Conservation (phyloP, 345 rosid genomes). For the Eucalyptus regnans region DNA sequence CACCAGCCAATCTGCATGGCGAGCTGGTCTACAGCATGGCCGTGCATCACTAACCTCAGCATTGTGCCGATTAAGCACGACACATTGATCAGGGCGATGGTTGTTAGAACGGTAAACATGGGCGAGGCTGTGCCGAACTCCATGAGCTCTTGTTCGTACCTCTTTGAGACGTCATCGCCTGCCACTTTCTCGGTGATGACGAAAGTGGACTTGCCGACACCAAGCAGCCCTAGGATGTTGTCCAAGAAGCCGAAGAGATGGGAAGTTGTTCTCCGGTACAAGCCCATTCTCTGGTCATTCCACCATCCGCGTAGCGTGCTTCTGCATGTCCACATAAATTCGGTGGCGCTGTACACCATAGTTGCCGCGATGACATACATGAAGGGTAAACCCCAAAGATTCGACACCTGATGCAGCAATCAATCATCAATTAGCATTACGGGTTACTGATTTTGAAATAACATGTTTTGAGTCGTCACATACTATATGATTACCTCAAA, state of each 20-base stretch:
- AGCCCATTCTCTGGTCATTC: conserved; percentile 25
- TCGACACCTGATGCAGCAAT: conserved; percentile 7
- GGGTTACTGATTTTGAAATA: not conserved
- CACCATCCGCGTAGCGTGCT: conserved; percentile 33
- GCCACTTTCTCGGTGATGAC: conserved; percentile 24
- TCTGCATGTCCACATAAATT: conserved; percentile 4
- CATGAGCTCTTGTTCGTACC: conserved; percentile 11
- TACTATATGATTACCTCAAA: not conserved
- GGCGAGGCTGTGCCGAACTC: conserved; percentile 33
- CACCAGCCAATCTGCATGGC: conserved; percentile 19
- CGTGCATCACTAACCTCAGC: not conserved
- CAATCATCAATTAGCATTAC: not conserved
- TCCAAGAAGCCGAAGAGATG: conserved; percentile 22
- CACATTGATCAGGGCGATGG: conserved; percentile 25
- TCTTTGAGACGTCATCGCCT: conserved; percentile 9
- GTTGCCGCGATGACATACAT: conserved; percentile 10
- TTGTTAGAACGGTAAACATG: conserved; percentile 24
- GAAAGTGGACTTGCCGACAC: conserved; percentile 14
- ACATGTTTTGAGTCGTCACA: not conserved
- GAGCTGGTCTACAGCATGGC: not conserved
- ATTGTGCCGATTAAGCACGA: conserved; percentile 7
- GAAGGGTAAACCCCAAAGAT: conserved; percentile 24
- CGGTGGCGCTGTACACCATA: conserved; percentile 6
- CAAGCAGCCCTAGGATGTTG: conserved; percentile 11
- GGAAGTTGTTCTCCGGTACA: conserved; percentile 32